phyloP scores from a whole-genome alignment of 106 monocot genomes.

The Platanthera zijinensis region DNA sequence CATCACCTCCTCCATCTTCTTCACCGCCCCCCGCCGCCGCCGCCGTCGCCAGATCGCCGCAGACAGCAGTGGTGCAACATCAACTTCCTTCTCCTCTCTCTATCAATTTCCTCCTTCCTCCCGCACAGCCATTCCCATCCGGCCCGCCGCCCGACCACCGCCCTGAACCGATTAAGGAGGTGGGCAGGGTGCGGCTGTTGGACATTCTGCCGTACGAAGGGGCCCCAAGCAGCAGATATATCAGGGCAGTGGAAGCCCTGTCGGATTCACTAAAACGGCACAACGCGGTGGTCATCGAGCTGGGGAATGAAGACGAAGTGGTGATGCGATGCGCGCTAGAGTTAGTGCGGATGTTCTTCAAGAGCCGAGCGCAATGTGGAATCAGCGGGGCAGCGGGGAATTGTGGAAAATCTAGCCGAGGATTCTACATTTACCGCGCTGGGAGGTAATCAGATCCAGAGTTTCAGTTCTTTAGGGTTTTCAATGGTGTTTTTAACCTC shows the following conservation, averaged over 20 bases:
- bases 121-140: not conserved
- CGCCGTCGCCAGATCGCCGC: not conserved
- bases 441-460: conserved; percentile 29
- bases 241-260: conserved; percentile 51
- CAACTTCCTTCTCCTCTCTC: conserved; percentile 21
- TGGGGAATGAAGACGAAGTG: conserved; percentile 43
- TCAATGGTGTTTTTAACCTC: not conserved
- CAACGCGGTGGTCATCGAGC: conserved; percentile 74
- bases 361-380: conserved; percentile 26
- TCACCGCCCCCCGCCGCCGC: conserved; percentile 7
- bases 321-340: conserved; percentile 67
- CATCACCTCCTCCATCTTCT: conserved; percentile 6
- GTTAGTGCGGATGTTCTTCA: conserved; percentile 65
- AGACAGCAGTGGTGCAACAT: not conserved
- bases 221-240: conserved; percentile 29
- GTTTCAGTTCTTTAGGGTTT: not conserved
- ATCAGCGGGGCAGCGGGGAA: not conserved
- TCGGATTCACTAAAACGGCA: conserved; percentile 53
- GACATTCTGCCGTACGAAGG: conserved; percentile 64
- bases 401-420: conserved; percentile 32
- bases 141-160: not conserved
- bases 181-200: conserved; percentile 45
- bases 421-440: conserved; percentile 52
- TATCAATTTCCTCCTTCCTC: conserved; percentile 21
- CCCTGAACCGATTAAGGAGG: not conserved